phyloP scores from a whole-genome alignment of 2,329 filamentous ascomycete genomes.

The Tolypocladium sp. region DNA sequence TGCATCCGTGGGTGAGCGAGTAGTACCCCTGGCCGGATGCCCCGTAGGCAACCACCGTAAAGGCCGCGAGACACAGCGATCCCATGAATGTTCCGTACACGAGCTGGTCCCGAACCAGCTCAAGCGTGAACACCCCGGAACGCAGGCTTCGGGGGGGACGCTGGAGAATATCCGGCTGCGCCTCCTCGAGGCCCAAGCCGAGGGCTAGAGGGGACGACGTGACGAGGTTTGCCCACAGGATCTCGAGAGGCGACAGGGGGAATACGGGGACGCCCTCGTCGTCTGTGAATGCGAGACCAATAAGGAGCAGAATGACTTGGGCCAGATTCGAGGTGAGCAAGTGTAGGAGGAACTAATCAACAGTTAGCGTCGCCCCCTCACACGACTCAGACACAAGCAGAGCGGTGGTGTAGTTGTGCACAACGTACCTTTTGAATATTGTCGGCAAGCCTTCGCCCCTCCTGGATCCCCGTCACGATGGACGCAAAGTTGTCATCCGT shows the following conservation, averaged over 20 bases:
- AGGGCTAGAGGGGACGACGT: conserved; percentile 64
- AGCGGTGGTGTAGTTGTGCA: neutral
- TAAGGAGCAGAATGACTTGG: conserved; percentile 58
- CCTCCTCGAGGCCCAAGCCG: conserved; percentile 62
- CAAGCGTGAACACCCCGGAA: conserved; percentile 52
- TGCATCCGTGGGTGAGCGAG: conserved; percentile 47
- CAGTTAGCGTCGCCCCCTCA: conserved; percentile 7
- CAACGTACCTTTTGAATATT: conserved; percentile 60
- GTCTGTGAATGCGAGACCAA: conserved; percentile 63
- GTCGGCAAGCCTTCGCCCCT: conserved; percentile 61
- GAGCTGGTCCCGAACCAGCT: conserved; percentile 59
- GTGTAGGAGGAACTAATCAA: conserved; percentile 47
- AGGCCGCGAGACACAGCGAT: conserved; percentile 49
- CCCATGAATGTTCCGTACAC: conserved; percentile 58
- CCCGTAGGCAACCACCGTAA: conserved; percentile 50
- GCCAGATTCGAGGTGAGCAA: conserved; percentile 62
- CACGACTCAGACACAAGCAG: neutral
- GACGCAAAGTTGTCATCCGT: conserved; percentile 85
- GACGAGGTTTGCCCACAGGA: conserved; percentile 69
- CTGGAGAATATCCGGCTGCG: conserved; percentile 56
- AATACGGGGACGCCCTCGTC: conserved; percentile 50
- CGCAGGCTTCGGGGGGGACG: conserved; percentile 55
- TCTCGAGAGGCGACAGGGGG: conserved; percentile 62
- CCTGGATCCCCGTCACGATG: conserved; percentile 63
- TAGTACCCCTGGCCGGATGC: conserved; percentile 33